phyloP scores from a whole-genome alignment of 441 rosid species.

The Metrosideros polymorpha region DNA sequence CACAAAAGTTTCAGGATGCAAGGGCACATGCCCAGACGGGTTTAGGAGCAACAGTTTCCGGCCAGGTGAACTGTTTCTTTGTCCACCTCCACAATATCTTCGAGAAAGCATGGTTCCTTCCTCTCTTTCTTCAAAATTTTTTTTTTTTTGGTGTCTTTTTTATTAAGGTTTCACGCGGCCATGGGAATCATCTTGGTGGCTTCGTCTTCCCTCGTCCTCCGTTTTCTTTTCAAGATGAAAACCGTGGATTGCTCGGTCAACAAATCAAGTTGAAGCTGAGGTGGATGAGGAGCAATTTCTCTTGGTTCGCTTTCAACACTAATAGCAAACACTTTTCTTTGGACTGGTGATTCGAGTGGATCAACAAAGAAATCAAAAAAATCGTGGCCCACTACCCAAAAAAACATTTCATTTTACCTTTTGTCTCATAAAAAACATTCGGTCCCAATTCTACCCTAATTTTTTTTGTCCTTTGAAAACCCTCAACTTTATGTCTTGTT shows the following conservation, averaged over 20 bases:
- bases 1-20: too few relatives aligned
- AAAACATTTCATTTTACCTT: too few relatives aligned
- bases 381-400: too few relatives aligned
- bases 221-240: background rate
- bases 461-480: too few relatives aligned
- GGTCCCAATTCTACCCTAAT: too few relatives aligned
- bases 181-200: background rate
- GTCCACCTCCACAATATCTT: too few relatives aligned
- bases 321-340: background rate
- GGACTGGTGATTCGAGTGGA: background rate
- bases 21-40: too few relatives aligned
- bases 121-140: background rate
- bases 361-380: too few relatives aligned
- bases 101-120: background rate
- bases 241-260: background rate
- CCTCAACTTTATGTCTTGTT: too few relatives aligned
- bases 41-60: too few relatives aligned
- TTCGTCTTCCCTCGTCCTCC: background rate
- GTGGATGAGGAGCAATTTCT: background rate
- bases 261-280: background rate
- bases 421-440: too few relatives aligned
- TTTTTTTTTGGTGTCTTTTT: rapidly evolving
- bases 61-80: too few relatives aligned
- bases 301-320: background rate
- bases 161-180: background rate